Percentiles rank a stretch among this genome's conserved stretches.
Evolutionary conservation across 2,329 filamentous ascomycete genomes (phyloP).

Genomic region (Botryosphaeria dothidea): DNA sequence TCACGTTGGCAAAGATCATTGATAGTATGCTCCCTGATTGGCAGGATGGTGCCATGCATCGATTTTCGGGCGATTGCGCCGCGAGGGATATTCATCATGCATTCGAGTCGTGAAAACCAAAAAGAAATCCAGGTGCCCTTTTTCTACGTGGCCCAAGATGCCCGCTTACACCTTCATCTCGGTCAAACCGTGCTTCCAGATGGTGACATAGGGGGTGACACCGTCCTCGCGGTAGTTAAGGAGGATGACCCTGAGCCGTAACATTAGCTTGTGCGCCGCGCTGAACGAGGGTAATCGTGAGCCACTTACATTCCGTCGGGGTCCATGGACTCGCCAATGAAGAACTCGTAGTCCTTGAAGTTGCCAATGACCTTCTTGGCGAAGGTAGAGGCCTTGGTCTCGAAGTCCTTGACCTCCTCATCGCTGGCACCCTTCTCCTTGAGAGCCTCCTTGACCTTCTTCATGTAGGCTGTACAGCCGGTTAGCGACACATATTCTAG

Average conservation of each 20-base stretch:
- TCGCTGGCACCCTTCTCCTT: conserved; percentile 62
- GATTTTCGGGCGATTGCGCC: conserved; percentile 35
- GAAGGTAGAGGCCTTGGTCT: conserved; percentile 70
- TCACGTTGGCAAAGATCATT: neutral
- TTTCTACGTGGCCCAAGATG: conserved; percentile 1
- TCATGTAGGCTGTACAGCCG: conserved; percentile 73
- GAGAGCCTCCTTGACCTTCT: conserved; percentile 74
- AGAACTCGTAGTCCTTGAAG: conserved; percentile 97
- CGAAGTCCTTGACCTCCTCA: conserved; percentile 74
- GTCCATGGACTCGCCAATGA: conserved; percentile 89
- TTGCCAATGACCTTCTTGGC: conserved; percentile 81
- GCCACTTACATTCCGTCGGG: conserved; percentile 83
- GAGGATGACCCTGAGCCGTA: conserved; percentile 69
- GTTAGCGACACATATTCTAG: conserved; percentile 18
- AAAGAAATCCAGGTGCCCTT: conserved; percentile 26
- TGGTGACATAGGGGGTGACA: conserved; percentile 79
- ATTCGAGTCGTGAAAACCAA: conserved; percentile 40
- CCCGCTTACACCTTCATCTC: conserved; percentile 82
- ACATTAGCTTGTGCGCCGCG: neutral
- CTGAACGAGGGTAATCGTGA: neutral
- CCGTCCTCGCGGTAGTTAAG: conserved; percentile 99
- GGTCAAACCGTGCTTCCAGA: conserved; percentile 93
- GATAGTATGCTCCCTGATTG: neutral
- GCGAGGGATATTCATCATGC: conserved; percentile 37
- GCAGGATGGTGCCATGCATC: conserved; percentile 13